Percentiles rank a stretch among this genome's conserved stretches.
These are phyloP conservation scores for Volvox carteri DNA, from an alignment of 163 green algal genomes.

Conservation along the genomic window DNA sequence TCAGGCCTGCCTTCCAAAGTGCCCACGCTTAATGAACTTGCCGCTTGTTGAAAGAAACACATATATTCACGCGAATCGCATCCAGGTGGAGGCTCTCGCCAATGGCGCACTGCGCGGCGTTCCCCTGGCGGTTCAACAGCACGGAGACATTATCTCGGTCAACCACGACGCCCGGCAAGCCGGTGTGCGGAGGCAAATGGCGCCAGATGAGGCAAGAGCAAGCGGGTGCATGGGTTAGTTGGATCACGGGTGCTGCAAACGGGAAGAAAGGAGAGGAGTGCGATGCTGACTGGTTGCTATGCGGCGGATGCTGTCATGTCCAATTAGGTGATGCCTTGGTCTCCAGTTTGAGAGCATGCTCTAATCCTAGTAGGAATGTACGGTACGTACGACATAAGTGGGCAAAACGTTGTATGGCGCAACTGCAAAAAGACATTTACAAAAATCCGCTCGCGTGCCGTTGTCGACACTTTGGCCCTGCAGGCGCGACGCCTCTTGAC, in stretches of 20 bases:
- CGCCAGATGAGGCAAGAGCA: constrained; percentile 63
- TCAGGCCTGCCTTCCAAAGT: too few relatives aligned
- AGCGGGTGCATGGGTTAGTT: background rate
- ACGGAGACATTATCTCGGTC: constrained; percentile 77
- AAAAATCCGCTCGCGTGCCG: background rate
- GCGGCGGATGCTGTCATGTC: background rate
- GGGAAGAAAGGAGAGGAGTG: background rate
- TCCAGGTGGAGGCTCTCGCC: constrained; percentile 40
- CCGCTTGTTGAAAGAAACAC: too few relatives aligned
- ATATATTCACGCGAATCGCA: background rate
- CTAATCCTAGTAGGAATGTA: too few relatives aligned
- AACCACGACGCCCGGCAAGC: constrained; percentile 65
- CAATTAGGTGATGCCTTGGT: background rate
- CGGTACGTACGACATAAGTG: too few relatives aligned
- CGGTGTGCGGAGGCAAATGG: constrained; percentile 79
- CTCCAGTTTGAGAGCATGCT: too few relatives aligned
- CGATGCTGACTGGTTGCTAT: background rate
- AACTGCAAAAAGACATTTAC: background rate
- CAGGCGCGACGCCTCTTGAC: constrained; percentile 67
- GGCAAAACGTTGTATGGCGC: background rate
- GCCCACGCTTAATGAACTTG: too few relatives aligned
- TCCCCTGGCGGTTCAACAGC: constrained; percentile 77
- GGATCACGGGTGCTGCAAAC: background rate
- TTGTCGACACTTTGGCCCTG: background rate
- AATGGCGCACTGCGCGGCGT: constrained; percentile 38